phyloP scores from a whole-genome alignment of 2,329 filamentous ascomycete genomes.

The Neospermospora avenae region DNA sequence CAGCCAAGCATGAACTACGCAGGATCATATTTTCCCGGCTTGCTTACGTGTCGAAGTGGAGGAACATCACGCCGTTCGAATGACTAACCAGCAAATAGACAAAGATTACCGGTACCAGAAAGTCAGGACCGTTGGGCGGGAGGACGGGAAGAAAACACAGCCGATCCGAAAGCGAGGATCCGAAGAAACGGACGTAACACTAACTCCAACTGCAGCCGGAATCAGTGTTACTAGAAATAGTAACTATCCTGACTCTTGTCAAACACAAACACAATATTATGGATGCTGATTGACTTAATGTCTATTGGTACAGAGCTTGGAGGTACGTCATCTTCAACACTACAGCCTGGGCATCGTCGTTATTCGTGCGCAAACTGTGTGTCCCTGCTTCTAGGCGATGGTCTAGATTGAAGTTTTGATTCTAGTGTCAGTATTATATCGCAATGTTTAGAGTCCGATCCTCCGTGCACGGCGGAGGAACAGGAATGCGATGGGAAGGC shows the following conservation, averaged over 20 bases:
- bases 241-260: neutral
- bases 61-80: neutral
- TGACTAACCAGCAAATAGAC: neutral
- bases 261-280: neutral
- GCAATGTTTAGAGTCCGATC: neutral
- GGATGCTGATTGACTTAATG: neutral
- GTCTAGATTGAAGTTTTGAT: neutral
- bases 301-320: neutral
- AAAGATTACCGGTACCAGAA: neutral
- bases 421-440: neutral
- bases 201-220: neutral
- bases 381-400: neutral
- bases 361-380: neutral
- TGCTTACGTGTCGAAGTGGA: neutral
- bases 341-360: neutral
- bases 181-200: neutral
- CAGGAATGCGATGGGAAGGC: neutral
- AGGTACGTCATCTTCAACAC: neutral
- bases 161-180: neutral
- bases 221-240: neutral
- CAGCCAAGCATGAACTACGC: neutral
- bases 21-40: neutral
- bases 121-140: neutral
- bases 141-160: neutral
- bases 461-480: neutral